Evolutionary conservation across 2,329 filamentous ascomycete species (phyloP).

Genomic region (Aspergillus carbonarius): DNA sequence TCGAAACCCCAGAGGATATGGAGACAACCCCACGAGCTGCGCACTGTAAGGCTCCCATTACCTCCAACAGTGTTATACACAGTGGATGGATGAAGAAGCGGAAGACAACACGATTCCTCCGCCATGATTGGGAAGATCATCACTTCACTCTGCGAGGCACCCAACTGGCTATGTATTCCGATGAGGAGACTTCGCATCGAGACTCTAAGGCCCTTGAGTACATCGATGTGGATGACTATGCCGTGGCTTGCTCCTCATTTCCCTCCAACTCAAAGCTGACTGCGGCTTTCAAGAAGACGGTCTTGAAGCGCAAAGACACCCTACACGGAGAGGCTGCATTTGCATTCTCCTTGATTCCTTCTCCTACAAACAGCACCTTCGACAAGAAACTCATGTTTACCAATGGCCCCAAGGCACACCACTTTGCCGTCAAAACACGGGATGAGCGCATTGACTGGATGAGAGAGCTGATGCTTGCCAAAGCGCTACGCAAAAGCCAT

Average conservation of each 20-base stretch:
- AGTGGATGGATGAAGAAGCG: constrained; percentile 64
- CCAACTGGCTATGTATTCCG: constrained; percentile 48
- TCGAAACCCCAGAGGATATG: constrained; percentile 34
- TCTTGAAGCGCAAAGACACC: constrained; percentile 45
- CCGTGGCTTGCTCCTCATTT: constrained; percentile 65
- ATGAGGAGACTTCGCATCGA: constrained; percentile 23
- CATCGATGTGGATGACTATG: constrained; percentile 61
- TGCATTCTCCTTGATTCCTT: constrained; percentile 44
- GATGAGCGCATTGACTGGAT: constrained; percentile 93
- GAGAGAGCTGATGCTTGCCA: constrained; percentile 49
- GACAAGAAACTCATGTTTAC: constrained; percentile 35
- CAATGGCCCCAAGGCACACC: constrained; percentile 76
- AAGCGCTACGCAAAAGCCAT: constrained; percentile 35
- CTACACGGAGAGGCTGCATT: constrained; percentile 35
- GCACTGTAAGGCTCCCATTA: constrained; percentile 18
- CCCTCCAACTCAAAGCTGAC: constrained; percentile 77
- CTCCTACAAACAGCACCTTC: constrained; percentile 47
- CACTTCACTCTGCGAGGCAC: constrained; percentile 82
- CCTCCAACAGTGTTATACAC: not conserved
- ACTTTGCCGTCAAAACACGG: constrained; percentile 84
- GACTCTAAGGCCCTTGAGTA: constrained; percentile 65
- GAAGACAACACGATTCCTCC: constrained; percentile 69
- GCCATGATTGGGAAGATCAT: constrained; percentile 89
- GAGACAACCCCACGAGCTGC: constrained; percentile 20
- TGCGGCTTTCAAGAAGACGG: constrained; percentile 71